Conservation (phyloP, 1,284 basidiomycete genomes). For the Megacollybia platyphylla region DNA sequence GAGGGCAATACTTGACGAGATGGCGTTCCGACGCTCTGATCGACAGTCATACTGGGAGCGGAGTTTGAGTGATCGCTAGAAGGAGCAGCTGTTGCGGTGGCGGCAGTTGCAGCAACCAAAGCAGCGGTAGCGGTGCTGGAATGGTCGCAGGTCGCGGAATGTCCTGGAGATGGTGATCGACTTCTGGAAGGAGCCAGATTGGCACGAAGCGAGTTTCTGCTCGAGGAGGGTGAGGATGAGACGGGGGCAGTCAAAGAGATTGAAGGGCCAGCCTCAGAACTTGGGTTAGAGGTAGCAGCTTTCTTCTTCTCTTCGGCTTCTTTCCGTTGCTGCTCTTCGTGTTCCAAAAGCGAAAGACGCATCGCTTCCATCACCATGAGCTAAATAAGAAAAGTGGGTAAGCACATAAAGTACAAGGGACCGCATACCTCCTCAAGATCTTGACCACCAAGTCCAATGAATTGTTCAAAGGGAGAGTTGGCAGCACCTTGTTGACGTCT, state of each 20-base stretch:
- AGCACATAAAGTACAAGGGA: constrained; percentile 4
- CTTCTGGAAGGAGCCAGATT: constrained; percentile 11
- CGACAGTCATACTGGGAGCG: constrained; percentile 8
- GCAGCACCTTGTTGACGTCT: constrained; percentile 31
- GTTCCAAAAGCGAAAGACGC: constrained; percentile 87
- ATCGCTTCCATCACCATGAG: constrained; percentile 99
- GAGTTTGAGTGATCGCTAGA: neutral
- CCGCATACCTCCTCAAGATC: constrained; percentile 34
- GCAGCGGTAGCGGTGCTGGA: constrained; percentile 27
- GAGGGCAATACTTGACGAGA: neutral
- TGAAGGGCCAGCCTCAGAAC: constrained; percentile 7
- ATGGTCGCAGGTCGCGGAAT: constrained; percentile 3
- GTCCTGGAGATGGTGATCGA: constrained; percentile 15
- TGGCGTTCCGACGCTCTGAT: neutral
- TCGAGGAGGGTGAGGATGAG: constrained; percentile 12
- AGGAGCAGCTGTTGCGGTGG: constrained; percentile 10
- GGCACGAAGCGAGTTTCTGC: constrained; percentile 8
- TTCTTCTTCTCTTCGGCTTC: constrained; percentile 47
- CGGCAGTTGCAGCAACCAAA: constrained; percentile 29
- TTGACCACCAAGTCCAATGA: constrained; percentile 10
- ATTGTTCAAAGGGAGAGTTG: constrained; percentile 7
- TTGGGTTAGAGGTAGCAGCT: constrained; percentile 6
- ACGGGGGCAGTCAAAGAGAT: constrained; percentile 11
- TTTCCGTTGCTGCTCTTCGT: constrained; percentile 69
- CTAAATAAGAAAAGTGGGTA: constrained; percentile 25